Evolutionary conservation across 768 basidiomycete genomes (phyloP).

Genomic region (Xerocomellus amylosporus): DNA sequence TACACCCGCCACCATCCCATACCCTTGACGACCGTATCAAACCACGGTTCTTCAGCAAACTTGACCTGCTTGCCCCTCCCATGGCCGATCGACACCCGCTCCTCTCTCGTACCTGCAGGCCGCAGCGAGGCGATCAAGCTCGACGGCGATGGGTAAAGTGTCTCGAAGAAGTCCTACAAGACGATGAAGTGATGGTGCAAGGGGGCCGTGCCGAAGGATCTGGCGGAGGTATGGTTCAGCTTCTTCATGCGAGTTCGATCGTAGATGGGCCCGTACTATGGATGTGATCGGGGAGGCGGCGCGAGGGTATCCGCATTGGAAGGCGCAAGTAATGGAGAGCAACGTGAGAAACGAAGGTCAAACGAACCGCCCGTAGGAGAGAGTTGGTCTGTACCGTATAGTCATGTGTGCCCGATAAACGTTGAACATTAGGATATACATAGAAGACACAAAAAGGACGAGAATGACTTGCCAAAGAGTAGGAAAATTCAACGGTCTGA

Average conservation of each 20-base stretch:
- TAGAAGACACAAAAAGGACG: not conserved
- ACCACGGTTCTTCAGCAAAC: slow-evolving; percentile 27
- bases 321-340: slow-evolving; percentile 11
- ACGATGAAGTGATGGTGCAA: slow-evolving; percentile 62
- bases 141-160: slow-evolving; percentile 73
- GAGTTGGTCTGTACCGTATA: slow-evolving; percentile 78
- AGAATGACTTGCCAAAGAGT: slow-evolving; percentile 50
- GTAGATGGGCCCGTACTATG: slow-evolving; percentile 15
- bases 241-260: slow-evolving; percentile 71
- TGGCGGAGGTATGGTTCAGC: slow-evolving; percentile 73
- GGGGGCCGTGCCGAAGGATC: slow-evolving; percentile 64
- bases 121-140: slow-evolving; percentile 55
- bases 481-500: slow-evolving; percentile 88
- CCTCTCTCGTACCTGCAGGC: slow-evolving; percentile 29
- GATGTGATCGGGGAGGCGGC: slow-evolving; percentile 33
- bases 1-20: slow-evolving; percentile 83
- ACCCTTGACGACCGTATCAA: slow-evolving; percentile 75
- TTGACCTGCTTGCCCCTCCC: slow-evolving; percentile 16
- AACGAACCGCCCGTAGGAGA: slow-evolving; percentile 68
- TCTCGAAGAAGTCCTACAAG: slow-evolving; percentile 69
- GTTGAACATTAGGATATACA: not conserved
- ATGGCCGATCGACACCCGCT: slow-evolving; percentile 5
- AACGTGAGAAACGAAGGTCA: slow-evolving; percentile 68
- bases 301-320: slow-evolving; percentile 20
- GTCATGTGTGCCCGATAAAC: slow-evolving; percentile 40